Conservation (phyloP, 2,329 filamentous ascomycete species). For the Magnaporthales sp. region DNA sequence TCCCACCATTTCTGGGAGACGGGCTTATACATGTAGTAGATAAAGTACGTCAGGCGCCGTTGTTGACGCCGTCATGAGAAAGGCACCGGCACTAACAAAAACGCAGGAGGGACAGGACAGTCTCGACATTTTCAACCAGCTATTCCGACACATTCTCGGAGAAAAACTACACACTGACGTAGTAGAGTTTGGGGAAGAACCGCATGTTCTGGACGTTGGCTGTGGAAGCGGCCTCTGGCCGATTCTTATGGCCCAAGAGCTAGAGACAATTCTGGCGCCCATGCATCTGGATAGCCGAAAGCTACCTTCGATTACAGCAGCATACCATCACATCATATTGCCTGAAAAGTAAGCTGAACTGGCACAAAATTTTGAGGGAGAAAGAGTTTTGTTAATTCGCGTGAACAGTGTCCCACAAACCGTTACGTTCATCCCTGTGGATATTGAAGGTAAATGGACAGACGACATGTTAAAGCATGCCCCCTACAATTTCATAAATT, state of each 20-base stretch:
- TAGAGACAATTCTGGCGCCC: background rate
- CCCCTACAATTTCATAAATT: constrained; percentile 75
- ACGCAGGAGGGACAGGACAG: background rate
- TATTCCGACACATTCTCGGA: background rate
- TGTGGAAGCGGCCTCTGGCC: constrained; percentile 2
- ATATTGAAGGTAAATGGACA: constrained; percentile 70
- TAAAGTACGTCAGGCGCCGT: background rate
- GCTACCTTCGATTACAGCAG: background rate
- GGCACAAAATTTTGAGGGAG: no score
- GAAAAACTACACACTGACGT: background rate
- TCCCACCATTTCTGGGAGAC: no score
- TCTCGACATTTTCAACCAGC: no score
- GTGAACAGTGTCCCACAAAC: constrained; percentile 61
- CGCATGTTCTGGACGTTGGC: constrained; percentile 1
- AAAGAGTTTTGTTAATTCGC: no score
- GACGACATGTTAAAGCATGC: constrained; percentile 22
- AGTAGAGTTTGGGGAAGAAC: background rate
- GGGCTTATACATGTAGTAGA: background rate
- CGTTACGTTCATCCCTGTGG: constrained; percentile 59
- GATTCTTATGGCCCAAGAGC: background rate
- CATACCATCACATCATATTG: constrained; percentile 55
- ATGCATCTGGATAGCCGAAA: background rate
- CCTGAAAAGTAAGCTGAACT: constrained; percentile 44
- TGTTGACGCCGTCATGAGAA: no score
- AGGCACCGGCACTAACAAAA: background rate